phyloP scores from a whole-genome alignment of 202 grass and related monocot genomes.

The Carex arenaria region DNA sequence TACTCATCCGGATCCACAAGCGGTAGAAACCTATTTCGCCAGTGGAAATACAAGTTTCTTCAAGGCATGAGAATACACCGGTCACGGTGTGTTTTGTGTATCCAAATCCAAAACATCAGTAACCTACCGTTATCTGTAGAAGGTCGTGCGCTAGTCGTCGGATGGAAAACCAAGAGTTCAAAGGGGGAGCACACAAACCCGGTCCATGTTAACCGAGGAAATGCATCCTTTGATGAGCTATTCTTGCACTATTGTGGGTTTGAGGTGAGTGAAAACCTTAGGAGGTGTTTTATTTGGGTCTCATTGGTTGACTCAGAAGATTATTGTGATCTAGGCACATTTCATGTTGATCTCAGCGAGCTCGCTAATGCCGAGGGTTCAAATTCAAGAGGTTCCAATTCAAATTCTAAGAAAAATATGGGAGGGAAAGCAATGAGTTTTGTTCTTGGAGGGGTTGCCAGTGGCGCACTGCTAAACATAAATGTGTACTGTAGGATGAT shows the following conservation, averaged over 20 bases:
- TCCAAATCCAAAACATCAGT: slow-evolving; percentile 69
- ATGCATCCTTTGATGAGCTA: slow-evolving; percentile 64
- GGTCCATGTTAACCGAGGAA: slow-evolving; percentile 30
- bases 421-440: slow-evolving; percentile 65
- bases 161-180: slow-evolving; percentile 71
- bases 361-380: slow-evolving; percentile 34
- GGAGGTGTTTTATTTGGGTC: slow-evolving; percentile 63
- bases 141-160: slow-evolving; percentile 51
- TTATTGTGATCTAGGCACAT: slow-evolving; percentile 58
- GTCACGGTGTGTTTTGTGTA: slow-evolving; percentile 59
- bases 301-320: slow-evolving; percentile 43
- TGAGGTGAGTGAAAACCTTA: slow-evolving; percentile 33
- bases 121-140: slow-evolving; percentile 44
- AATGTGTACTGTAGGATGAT: slow-evolving; percentile 76
- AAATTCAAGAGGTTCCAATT: not conserved
- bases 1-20: slow-evolving; percentile 21
- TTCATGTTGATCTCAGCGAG: slow-evolving; percentile 61
- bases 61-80: slow-evolving; percentile 39
- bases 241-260: slow-evolving; percentile 65
- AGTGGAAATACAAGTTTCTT: slow-evolving; percentile 59
- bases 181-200: slow-evolving; percentile 76
- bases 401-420: not conserved
- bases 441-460: slow-evolving; percentile 48
- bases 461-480: slow-evolving; percentile 50
- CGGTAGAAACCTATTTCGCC: slow-evolving; percentile 20